Base-by-base conservation (phyloP, 345 rosid species). In the Citrus trifoliata region DNA sequence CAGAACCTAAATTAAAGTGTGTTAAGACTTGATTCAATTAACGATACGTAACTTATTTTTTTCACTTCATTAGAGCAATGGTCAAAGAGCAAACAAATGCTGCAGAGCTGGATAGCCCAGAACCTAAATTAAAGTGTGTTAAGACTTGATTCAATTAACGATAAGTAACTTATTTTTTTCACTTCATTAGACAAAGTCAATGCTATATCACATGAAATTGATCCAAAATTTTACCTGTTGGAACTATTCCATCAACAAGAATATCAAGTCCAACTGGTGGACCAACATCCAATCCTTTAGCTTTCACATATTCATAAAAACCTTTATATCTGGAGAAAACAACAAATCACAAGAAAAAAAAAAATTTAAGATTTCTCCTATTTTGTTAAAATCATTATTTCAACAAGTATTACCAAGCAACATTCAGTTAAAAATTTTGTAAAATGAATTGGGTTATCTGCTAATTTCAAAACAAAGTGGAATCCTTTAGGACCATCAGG, bases 31-130 rank as follows among this genome's bases (percentile, higher is more conserved):
- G 59, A 74, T 18, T 62, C 66, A 65, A 53, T 2, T 14, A 18
- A 13, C 5, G 5, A 13, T 46, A 46, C 3, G 51, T 3, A 46
- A 46, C 0, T 46, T 13, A 33, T 19, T 38, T 35, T 35, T 35
- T 35, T 5, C 37, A 35, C 35, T 33, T 33, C 99, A 97, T 97
- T 27, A 94, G 90, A 76, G 98, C 97, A 68, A 97, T 90, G 1
- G 99, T 92, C 62, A 98, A 76, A 42, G 98, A 94, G 81, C 98
- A 94, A 70, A 96, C 99, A 86, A 96, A 94, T 55, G 98, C 98
- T 33, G 99, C 91, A 75, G 98, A 97, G 80, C 99, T 94, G 46
- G 98, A 97, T 48, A 94, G 86, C 21, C 98, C 98, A 58, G 98
- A 97, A 79, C 99, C 99, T 96, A 79, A 25, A 70, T 30, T 27